A percentile compares a stretch with the other conserved stretches of the same genome.
Evolutionary conservation across 805 yeast species (phyloP).

Genomic region (Grigorovia yakushimaensis): DNA sequence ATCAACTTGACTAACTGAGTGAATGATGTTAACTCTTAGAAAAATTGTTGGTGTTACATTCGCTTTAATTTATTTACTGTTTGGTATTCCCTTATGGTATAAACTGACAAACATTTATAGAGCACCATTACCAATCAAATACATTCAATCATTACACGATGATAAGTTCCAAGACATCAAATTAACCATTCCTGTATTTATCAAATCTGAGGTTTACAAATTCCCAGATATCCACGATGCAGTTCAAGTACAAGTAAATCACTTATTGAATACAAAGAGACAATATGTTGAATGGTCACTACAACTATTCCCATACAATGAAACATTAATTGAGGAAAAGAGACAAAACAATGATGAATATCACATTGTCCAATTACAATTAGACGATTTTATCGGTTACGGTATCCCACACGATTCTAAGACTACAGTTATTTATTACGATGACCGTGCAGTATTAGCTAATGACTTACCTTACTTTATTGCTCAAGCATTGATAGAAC

Average conservation of each 20-base stretch:
- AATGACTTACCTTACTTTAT: slow-evolving; percentile 57
- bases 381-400: slow-evolving; percentile 36
- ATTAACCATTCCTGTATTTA: slow-evolving; percentile 35
- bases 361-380: slow-evolving; percentile 31
- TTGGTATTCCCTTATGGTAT: slow-evolving; percentile 36
- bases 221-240: slow-evolving; percentile 65
- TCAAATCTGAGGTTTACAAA: slow-evolving; percentile 35
- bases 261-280: slow-evolving; percentile 23
- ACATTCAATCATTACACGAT: slow-evolving; percentile 28
- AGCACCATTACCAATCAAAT: slow-evolving; percentile 32
- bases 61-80: slow-evolving; percentile 23
- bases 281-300: slow-evolving; percentile 30
- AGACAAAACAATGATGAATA: slow-evolving; percentile 11
- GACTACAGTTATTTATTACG: slow-evolving; percentile 28
- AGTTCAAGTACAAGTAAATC: slow-evolving; percentile 37
- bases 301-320: slow-evolving; percentile 20
- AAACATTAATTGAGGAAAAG: slow-evolving; percentile 8
- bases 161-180: slow-evolving; percentile 35
- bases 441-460: slow-evolving; percentile 35
- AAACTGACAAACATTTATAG: slow-evolving; percentile 33
- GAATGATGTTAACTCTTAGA: slow-evolving; percentile 9
- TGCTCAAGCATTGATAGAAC: slow-evolving; percentile 41
- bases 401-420: slow-evolving; percentile 34
- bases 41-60: slow-evolving; percentile 16
- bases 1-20: neutral